phyloP scores from a whole-genome alignment of 148 eudicot genomes.

The Euryodendron excelsum region DNA sequence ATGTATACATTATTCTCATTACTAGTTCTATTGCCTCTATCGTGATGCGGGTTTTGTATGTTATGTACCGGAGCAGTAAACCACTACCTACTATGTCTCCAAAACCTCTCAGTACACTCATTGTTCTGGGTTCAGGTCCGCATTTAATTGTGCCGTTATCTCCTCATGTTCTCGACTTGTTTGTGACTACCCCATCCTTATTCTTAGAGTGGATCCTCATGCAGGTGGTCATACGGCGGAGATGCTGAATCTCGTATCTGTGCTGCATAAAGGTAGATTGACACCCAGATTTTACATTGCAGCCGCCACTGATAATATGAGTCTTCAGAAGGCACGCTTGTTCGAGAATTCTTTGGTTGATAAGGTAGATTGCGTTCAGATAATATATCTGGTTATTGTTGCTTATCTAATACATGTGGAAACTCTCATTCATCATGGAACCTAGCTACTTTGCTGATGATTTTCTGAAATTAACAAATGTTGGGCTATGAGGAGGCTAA shows the following conservation, averaged over 20 bases:
- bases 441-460: background rate
- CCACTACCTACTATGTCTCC: slow-evolving; percentile 29
- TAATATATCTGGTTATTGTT: background rate
- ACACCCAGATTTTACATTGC: slow-evolving; percentile 77
- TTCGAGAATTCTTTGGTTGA: slow-evolving; percentile 55
- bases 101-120: slow-evolving; percentile 61
- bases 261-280: slow-evolving; percentile 59
- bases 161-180: background rate
- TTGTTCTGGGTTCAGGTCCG: slow-evolving; percentile 91
- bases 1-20: slow-evolving; percentile 8
- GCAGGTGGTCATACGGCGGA: slow-evolving; percentile 97
- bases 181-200: background rate
- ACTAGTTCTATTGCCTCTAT: slow-evolving; percentile 22
- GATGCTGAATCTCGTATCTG: slow-evolving; percentile 75
- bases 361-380: slow-evolving; percentile 35
- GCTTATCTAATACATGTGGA: background rate
- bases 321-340: slow-evolving; percentile 81
- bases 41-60: slow-evolving; percentile 45
- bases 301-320: slow-evolving; percentile 92
- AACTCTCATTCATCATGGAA: background rate
- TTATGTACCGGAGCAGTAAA: slow-evolving; percentile 51
- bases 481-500: background rate
- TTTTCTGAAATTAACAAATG: background rate
- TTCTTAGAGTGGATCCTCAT: slow-evolving; percentile 18
- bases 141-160: background rate